These are phyloP conservation scores for Apophysomyces ossiformis DNA, from an alignment of 371 early-diverging fungal species.

Conservation along the genomic window DNA sequence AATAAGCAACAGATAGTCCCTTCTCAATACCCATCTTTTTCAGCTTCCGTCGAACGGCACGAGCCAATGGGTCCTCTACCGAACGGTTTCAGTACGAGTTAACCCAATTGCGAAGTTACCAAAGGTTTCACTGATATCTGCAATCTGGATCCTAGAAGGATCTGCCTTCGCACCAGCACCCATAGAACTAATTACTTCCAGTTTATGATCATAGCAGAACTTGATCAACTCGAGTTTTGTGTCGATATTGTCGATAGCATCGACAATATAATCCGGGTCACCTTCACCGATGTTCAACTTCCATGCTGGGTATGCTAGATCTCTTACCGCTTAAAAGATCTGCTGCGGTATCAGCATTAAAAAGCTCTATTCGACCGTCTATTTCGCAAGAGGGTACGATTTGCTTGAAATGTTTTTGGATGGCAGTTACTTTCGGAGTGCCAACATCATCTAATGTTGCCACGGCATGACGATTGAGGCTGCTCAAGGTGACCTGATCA, in stretches of 20 bases:
- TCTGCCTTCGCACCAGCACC: slow-evolving; percentile 96
- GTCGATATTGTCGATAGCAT: slow-evolving; percentile 94
- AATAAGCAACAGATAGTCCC: slow-evolving; percentile 90
- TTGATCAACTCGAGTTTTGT: slow-evolving; percentile 89
- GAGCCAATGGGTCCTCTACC: slow-evolving; percentile 91
- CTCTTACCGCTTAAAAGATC: slow-evolving; percentile 66
- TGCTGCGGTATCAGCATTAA: slow-evolving; percentile 73
- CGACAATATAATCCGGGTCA: slow-evolving; percentile 80
- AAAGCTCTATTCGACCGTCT: slow-evolving; percentile 79
- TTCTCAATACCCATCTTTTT: slow-evolving; percentile 70
- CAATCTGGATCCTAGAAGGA: slow-evolving; percentile 91
- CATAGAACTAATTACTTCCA: slow-evolving; percentile 89
- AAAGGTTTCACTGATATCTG: slow-evolving; percentile 92
- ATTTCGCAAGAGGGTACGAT: slow-evolving; percentile 83
- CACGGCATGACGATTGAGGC: slow-evolving; percentile 92
- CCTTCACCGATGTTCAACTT: slow-evolving; percentile 26
- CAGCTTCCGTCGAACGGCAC: slow-evolving; percentile 79
- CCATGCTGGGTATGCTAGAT: slow-evolving; percentile 20
- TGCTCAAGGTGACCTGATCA: slow-evolving; percentile 92
- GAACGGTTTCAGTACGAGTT: neutral
- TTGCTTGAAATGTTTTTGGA: slow-evolving; percentile 70
- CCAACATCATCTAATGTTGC: slow-evolving; percentile 91
- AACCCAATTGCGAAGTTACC: slow-evolving; percentile 48
- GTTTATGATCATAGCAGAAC: slow-evolving; percentile 75
- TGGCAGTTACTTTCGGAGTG: slow-evolving; percentile 80